Base-by-base conservation (phyloP, 768 basidiomycete genomes). In the Pleurotus eryngii region DNA sequence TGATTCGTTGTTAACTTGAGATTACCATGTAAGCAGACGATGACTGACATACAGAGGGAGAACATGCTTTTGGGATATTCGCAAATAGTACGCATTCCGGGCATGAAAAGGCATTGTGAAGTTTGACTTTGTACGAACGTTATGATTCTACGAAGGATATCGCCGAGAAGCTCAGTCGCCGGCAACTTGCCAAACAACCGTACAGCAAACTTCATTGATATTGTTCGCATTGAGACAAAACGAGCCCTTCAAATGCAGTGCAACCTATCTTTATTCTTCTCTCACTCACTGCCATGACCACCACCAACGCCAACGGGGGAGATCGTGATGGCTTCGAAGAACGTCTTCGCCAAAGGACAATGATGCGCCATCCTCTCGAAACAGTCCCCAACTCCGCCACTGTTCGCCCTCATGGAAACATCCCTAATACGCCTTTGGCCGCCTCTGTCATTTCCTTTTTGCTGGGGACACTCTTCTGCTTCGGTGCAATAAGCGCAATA, bases 351-450 rank as follows among this genome's bases (percentile, higher is more conserved):
- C 76, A 77, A 56, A 80, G 76, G 46, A 70, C 68, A 42, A 63
- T 69, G 39, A 57, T 61, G 50, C 66, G 38, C 8, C 39, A 77
- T 60, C 70, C 85, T 3, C 74, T 91, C 18, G 75, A 81, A 64
- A 89, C 84, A 3, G 73, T 76, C 11, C 87, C 90, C 3, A 39
- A 43, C 27, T 22, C 51, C 17, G 62, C 68, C 6, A 67, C 69
- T 35, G 63, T 68, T 46, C 57, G 59, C 18, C 76, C 78, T 12
- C 73, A 75, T 43, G 87, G 85, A 62, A 77, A 72, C 60, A 85
- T 94, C 51, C 93, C 93, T n/a, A 95, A 98, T 67, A 96, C 96
- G 12, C 93, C 91, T 1, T 78, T 96, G 42, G 82, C 83, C 3
- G 86, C 81, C 1, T 83, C 91, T 0, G 76, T 81, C 27, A 86